Percentiles rank a stretch among this genome's conserved stretches.
These are phyloP conservation scores for Vitis riparia DNA, from an alignment of 164 flowering plant species.

Conservation along the genomic window DNA sequence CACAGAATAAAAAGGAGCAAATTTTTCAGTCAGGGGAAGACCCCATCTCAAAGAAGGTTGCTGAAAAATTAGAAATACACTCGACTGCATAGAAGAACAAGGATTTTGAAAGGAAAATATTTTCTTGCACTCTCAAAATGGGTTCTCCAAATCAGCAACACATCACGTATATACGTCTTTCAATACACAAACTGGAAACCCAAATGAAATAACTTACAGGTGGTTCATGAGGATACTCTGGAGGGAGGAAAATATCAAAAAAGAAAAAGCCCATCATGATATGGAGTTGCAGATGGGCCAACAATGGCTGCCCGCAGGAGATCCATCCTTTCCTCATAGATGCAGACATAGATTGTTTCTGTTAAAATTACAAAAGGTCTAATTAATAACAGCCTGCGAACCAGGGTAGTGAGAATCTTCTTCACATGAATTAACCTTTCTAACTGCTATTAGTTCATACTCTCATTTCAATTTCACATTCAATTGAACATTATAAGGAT, in stretches of 20 bases:
- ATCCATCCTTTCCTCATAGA: conserved; percentile 84
- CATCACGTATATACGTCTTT: too few species aligned
- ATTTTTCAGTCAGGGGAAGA: neutral
- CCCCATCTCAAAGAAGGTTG: neutral
- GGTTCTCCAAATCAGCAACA: neutral
- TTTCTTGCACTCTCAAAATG: neutral
- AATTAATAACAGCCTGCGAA: conserved; percentile 4
- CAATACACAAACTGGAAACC: neutral
- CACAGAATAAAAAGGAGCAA: neutral
- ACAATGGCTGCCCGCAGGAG: conserved; percentile 77
- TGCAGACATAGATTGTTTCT: conserved; percentile 79
- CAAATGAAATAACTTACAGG: conserved; percentile 60
- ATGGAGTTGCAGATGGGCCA: conserved; percentile 90
- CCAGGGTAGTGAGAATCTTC: neutral
- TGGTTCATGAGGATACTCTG: conserved; percentile 79
- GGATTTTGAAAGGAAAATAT: neutral
- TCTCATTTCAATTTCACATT: too few species aligned
- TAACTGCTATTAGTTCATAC: too few species aligned
- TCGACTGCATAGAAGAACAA: neutral
- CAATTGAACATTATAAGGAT: too few species aligned
- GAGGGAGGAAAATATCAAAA: conserved; percentile 78
- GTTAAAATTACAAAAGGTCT: conserved; percentile 15
- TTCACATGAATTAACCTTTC: neutral
- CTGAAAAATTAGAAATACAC: neutral
- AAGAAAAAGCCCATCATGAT: conserved; percentile 87